phyloP scores from a whole-genome alignment of 495 filamentous ascomycete genomes.

The Aspergillus bridgeri region DNA sequence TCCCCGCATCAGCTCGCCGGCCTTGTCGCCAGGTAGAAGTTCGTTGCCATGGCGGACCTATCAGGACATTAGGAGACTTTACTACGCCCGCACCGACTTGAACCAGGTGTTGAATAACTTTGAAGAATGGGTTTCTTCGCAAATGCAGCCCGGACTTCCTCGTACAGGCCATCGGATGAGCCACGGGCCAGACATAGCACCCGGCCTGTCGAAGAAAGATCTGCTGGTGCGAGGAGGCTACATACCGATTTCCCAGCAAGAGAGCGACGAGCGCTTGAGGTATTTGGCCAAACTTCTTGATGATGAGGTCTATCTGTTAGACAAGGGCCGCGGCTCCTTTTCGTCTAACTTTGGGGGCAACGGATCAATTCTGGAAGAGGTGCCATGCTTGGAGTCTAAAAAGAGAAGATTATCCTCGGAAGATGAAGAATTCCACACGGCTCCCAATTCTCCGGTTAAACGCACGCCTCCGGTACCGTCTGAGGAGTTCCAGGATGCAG shows the following conservation, averaged over 20 bases:
- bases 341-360: background rate
- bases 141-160: background rate
- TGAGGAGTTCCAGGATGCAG: slow-evolving; percentile 11
- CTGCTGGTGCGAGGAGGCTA: background rate
- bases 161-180: background rate
- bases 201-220: background rate
- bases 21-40: background rate
- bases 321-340: slow-evolving; percentile 15
- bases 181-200: slow-evolving; percentile 2
- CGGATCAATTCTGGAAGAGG: slow-evolving; percentile 1
- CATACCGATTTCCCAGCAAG: slow-evolving; percentile 6
- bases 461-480: slow-evolving; percentile 2
- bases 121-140: slow-evolving; percentile 26
- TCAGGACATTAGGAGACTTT: slow-evolving; percentile 16
- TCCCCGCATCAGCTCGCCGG: slow-evolving; percentile 20
- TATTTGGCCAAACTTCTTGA: slow-evolving; percentile 28
- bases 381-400: slow-evolving; percentile 4
- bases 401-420: slow-evolving; percentile 27
- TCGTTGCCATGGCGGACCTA: slow-evolving; percentile 15
- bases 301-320: slow-evolving; percentile 28
- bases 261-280: slow-evolving; percentile 19
- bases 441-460: slow-evolving; percentile 38
- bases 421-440: slow-evolving; percentile 38
- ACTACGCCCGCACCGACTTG: slow-evolving; percentile 18
- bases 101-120: slow-evolving; percentile 19